Evolutionary conservation across 306 rosid species (phyloP).

Genomic region (Purshia tridentata): DNA sequence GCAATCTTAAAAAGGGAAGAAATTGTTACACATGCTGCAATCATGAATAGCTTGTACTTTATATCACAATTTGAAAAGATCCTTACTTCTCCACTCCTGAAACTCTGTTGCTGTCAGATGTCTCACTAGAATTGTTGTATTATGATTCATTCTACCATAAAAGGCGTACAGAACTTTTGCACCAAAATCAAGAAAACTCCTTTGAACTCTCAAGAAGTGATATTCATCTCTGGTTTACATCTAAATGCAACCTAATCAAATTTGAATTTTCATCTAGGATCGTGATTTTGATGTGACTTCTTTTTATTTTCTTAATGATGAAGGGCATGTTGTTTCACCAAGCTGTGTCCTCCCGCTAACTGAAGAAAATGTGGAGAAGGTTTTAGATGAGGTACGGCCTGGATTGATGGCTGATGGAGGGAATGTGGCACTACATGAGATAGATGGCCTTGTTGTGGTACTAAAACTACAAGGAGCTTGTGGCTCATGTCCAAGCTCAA

Average conservation of each 20-base stretch:
- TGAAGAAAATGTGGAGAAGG: conserved; percentile 93
- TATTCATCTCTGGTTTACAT: not conserved
- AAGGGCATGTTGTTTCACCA: conserved; percentile 74
- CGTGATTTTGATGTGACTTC: not conserved
- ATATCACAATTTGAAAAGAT: not conserved
- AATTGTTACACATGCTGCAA: not conserved
- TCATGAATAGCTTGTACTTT: not conserved
- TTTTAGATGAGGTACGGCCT: conserved; percentile 95
- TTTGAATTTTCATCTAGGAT: not conserved
- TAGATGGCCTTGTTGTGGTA: conserved; percentile 90
- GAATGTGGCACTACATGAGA: conserved; percentile 90
- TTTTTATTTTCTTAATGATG: conserved; percentile 2
- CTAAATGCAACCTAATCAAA: not conserved
- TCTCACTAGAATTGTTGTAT: not conserved
- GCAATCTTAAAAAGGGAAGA: not conserved
- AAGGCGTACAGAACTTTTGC: too few species aligned
- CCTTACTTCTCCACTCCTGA: not conserved
- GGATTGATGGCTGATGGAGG: conserved; percentile 97
- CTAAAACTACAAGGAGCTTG: conserved; percentile 97
- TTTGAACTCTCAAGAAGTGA: not conserved
- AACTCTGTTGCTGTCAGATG: not conserved
- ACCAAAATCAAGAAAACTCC: too few species aligned
- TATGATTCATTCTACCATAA: too few species aligned
- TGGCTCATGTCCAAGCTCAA: conserved; percentile 95
- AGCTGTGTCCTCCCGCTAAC: conserved; percentile 77